phyloP scores from a whole-genome alignment of 2,329 filamentous ascomycete genomes.

The Colletotrichum sp. region DNA sequence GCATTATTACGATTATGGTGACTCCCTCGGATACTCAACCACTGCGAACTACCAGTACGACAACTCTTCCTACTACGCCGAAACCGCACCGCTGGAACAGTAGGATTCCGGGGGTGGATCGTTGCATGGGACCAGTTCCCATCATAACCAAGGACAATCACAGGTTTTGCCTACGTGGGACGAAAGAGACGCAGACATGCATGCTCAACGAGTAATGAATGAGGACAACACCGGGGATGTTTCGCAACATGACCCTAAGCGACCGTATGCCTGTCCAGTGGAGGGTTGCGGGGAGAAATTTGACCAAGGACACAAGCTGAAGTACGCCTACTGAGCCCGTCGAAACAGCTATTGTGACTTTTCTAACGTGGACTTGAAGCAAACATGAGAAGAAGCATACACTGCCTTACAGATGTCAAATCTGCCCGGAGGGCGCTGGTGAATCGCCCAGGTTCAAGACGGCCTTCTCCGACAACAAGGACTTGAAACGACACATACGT shows the following conservation, averaged over 20 bases:
- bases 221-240: neutral
- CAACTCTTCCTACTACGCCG: neutral
- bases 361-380: neutral
- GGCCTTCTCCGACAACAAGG: neutral
- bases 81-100: neutral
- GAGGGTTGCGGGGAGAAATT: neutral
- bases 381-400: neutral
- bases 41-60: neutral
- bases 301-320: neutral
- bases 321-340: neutral
- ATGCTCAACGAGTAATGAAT: neutral
- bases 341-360: too few species aligned
- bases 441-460: neutral
- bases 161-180: neutral
- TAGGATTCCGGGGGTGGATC: neutral
- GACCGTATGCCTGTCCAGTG: neutral
- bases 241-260: neutral
- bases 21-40: neutral
- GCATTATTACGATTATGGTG: neutral
- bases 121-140: neutral
- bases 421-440: neutral
- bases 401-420: neutral
- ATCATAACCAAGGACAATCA: neutral
- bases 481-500: neutral
- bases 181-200: neutral